Conservation (phyloP, 1,284 basidiomycete genomes). For the Apiotrichum sp. region DNA sequence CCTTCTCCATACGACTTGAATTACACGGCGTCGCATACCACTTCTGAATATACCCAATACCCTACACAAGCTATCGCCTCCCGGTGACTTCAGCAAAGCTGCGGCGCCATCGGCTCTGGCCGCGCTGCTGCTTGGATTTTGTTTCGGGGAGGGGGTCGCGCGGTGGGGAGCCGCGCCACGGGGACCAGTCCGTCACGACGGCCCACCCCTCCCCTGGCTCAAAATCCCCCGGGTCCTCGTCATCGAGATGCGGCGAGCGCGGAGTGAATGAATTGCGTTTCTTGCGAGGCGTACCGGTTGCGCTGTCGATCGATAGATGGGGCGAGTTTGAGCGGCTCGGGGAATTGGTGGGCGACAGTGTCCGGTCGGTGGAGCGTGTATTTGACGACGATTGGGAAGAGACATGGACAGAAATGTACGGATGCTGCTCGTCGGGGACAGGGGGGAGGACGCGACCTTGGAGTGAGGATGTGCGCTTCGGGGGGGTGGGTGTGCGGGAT, state of each 20-base stretch:
- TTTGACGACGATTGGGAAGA: slow-evolving; percentile 8
- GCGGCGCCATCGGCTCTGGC: too few relatives aligned
- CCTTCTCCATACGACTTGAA: too few relatives aligned
- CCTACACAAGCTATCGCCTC: too few relatives aligned
- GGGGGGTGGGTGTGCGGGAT: slow-evolving; percentile 4
- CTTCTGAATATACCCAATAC: too few relatives aligned
- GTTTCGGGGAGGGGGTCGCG: background rate
- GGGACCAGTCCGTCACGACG: slow-evolving; percentile 8
- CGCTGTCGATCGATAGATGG: slow-evolving; percentile 3
- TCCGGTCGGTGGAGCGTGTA: too few relatives aligned
- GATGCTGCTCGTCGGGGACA: slow-evolving; percentile 41
- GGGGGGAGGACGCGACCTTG: slow-evolving; percentile 27
- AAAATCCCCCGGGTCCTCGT: slow-evolving; percentile 45
- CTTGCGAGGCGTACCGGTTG: background rate
- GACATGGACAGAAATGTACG: slow-evolving; percentile 39
- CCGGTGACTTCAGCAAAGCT: too few relatives aligned
- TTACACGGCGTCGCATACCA: too few relatives aligned
- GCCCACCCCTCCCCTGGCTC: slow-evolving; percentile 43
- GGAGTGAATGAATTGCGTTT: slow-evolving; percentile 12
- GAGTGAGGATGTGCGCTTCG: background rate
- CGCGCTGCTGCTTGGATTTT: too few relatives aligned
- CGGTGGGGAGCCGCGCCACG: slow-evolving; percentile 2
- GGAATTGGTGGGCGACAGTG: slow-evolving; percentile 18
- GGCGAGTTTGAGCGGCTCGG: background rate
- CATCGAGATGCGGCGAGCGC: slow-evolving; percentile 35